Evolutionary conservation across 1,139 yeast species (phyloP), one percentile per base, ranked within the genome.

Genomic region (Sugiyamaella xylanicola): DNA sequence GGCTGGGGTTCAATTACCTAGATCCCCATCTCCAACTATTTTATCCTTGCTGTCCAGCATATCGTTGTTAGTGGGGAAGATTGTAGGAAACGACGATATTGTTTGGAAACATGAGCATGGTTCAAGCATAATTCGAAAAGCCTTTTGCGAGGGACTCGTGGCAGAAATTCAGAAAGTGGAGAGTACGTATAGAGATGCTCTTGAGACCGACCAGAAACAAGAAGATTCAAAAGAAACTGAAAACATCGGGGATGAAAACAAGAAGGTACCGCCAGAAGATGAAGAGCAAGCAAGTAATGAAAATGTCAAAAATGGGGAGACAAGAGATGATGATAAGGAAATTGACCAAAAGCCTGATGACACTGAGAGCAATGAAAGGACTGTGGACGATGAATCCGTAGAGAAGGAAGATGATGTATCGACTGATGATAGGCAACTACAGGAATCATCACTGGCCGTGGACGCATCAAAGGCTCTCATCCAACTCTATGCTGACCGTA

Each of bases 401-500:
- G 43, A 40, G n/a, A n/a, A n/a, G n/a, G n/a, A n/a, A n/a, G n/a
- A n/a, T n/a, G n/a, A n/a, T n/a, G n/a, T n/a, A n/a, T n/a, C n/a
- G n/a, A n/a, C n/a, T n/a, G n/a, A n/a, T n/a, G n/a, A n/a, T n/a
- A n/a, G n/a, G n/a, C n/a, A n/a, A n/a, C n/a, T n/a, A n/a, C n/a
- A n/a, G n/a, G n/a, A n/a, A 16, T 17, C 43, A 17, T 17, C 43
- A 9, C 17, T 9, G 17, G 3, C 42, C 9, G 17, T 48, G 13
- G 16, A 16, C 8, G 19, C 36, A 11, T 2, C 36, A 2, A 25
- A 39, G 11, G 46, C 46, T 4, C 5, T 29, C 5, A 45, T 49
- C 13, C 57, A 55, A 39, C 13, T 55, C 8, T 55, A 41, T 44
- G 54, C 54, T 9, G 57, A 55, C 37, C 37, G 35, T 11, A 27